A percentile compares a stretch with the other conserved stretches of the same genome.
phyloP scores from a whole-genome alignment of 2,329 filamentous ascomycete genomes.

The Clonostachys rhizophaga region DNA sequence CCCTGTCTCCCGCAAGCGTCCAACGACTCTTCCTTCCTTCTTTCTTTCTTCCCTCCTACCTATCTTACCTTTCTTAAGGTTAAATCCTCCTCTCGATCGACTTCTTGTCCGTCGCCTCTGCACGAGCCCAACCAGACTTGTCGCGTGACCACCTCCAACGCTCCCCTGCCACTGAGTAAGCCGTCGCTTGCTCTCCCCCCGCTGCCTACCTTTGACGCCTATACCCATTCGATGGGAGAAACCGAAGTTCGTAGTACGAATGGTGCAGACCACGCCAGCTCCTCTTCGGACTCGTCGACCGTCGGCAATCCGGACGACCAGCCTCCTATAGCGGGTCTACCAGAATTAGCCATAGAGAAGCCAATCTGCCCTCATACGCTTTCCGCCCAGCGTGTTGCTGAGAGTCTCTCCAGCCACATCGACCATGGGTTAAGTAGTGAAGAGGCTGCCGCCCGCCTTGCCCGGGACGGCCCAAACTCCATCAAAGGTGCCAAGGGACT shows the following conservation, averaged over 20 bases:
- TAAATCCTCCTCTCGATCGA: neutral
- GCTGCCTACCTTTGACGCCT: conserved; percentile 5
- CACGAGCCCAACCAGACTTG: too few species aligned
- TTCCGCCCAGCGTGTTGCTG: conserved; percentile 24
- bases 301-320: conserved; percentile 27
- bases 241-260: conserved; percentile 27
- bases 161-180: conserved; percentile 4
- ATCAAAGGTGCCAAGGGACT: conserved; percentile 67
- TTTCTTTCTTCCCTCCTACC: conserved; percentile 1
- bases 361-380: conserved; percentile 25
- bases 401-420: conserved; percentile 32
- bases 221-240: conserved; percentile 36
- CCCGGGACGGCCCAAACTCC: conserved; percentile 63
- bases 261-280: conserved; percentile 32
- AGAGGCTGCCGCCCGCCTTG: conserved; percentile 62
- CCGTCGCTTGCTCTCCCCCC: conserved; percentile 2
- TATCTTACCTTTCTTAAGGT: neutral
- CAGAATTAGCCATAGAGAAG: conserved; percentile 26
- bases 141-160: too few species aligned
- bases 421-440: conserved; percentile 56
- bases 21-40: neutral
- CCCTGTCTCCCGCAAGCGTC: neutral
- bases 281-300: conserved; percentile 29
- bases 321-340: conserved; percentile 31
- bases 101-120: neutral